A percentile compares a stretch with the other conserved stretches of the same genome.
These are phyloP conservation scores for Globisporangium uncinulatum DNA, from an alignment of 352 stramenopile genomes.

Conservation along the genomic window DNA sequence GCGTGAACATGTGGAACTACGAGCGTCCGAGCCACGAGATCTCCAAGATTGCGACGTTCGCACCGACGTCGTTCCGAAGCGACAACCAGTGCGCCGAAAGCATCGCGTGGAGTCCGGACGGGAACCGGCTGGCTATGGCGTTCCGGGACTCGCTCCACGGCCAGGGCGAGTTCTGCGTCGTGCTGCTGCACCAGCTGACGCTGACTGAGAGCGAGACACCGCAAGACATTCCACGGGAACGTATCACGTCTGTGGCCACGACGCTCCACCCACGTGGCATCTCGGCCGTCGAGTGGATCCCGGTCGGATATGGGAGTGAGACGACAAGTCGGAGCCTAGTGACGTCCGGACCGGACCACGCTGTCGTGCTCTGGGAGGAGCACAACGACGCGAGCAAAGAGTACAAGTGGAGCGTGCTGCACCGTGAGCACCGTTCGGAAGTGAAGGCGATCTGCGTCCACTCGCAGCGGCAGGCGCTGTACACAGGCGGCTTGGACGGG, in stretches of 20 bases:
- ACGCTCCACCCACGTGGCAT: constrained; percentile 57
- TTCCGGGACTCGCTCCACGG: constrained; percentile 63
- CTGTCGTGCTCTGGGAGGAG: constrained; percentile 74
- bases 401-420: constrained; percentile 64
- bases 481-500: constrained; percentile 68
- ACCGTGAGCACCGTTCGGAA: constrained; percentile 73
- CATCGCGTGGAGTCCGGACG: constrained; percentile 72
- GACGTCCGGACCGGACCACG: constrained; percentile 66
- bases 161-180: constrained; percentile 73
- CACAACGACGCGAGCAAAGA: constrained; percentile 30
- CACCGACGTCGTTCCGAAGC: constrained; percentile 51
- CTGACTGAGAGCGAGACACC: constrained; percentile 37
- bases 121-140: constrained; percentile 67
- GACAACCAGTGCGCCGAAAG: constrained; percentile 61
- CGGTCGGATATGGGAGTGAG: constrained; percentile 34
- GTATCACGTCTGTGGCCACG: constrained; percentile 54
- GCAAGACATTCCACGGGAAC: constrained; percentile 43
- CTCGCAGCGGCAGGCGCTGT: constrained; percentile 57
- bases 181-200: constrained; percentile 58
- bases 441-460: constrained; percentile 74
- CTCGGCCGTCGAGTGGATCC: constrained; percentile 66
- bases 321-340: constrained; percentile 50
- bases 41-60: constrained; percentile 52
- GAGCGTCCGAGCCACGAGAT: constrained; percentile 52
- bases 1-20: constrained; percentile 78